These are phyloP conservation scores for Backusella sp. DNA, from an alignment of 192 early-diverging fungal genomes.

Conservation along the genomic window DNA sequence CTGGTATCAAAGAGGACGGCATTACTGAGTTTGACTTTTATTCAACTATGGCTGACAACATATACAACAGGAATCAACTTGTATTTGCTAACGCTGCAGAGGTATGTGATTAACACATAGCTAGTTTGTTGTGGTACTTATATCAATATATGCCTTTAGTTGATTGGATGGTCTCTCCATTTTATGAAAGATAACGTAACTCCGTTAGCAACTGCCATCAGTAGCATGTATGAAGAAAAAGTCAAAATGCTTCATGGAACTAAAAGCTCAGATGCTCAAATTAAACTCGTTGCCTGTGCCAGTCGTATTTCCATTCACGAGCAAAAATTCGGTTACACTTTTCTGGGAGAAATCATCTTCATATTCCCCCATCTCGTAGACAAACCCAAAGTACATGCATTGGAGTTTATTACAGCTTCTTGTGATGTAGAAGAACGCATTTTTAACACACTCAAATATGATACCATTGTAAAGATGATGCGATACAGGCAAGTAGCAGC, in stretches of 20 bases:
- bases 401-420: background rate
- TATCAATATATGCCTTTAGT: slow-evolving; percentile 26
- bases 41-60: slow-evolving; percentile 39
- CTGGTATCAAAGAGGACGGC: slow-evolving; percentile 38
- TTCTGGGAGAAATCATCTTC: slow-evolving; percentile 5
- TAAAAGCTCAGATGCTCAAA: background rate
- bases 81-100: slow-evolving; percentile 60
- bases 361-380: background rate
- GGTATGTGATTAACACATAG: slow-evolving; percentile 18
- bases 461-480: background rate
- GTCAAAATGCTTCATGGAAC: background rate
- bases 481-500: background rate
- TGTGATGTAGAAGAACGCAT: background rate
- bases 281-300: background rate
- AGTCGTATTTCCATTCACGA: background rate
- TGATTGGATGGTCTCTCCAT: slow-evolving; percentile 29
- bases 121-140: background rate
- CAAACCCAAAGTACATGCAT: background rate
- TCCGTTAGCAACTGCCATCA: background rate
- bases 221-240: background rate
- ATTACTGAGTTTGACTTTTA: slow-evolving; percentile 44
- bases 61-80: slow-evolving; percentile 34
- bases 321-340: background rate
- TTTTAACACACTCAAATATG: background rate
- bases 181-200: slow-evolving; percentile 38